Evolutionary conservation across 371 early-diverging fungal genomes (phyloP).

Genomic region (Smittium culicis): DNA sequence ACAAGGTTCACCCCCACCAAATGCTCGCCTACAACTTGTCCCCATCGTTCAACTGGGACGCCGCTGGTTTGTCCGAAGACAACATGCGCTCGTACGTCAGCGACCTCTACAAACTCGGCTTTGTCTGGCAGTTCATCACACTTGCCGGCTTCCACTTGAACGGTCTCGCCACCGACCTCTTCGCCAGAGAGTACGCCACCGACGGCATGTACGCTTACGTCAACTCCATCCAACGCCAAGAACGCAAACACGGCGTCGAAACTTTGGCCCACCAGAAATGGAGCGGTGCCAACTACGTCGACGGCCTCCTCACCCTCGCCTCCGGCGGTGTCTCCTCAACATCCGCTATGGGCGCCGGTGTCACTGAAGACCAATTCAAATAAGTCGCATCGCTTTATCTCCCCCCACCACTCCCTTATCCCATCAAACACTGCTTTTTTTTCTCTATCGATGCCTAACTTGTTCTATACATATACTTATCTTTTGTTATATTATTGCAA

Average conservation of each 20-base stretch:
- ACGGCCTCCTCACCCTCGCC: conserved; percentile 81
- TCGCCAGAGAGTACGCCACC: conserved; percentile 79
- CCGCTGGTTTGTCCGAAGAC: conserved; percentile 82
- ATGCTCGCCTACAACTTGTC: conserved; percentile 90
- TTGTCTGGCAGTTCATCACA: conserved; percentile 97
- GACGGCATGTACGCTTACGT: conserved; percentile 94
- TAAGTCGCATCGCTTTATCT: no score
- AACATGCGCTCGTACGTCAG: conserved; percentile 71
- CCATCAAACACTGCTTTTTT: no score
- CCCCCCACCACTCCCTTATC: no score
- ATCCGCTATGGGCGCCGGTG: conserved; percentile 94
- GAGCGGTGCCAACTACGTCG: conserved; percentile 95
- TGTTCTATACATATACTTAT: no score
- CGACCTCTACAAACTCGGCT: conserved; percentile 81
- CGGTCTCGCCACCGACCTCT: conserved; percentile 52
- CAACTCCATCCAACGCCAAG: conserved; percentile 82
- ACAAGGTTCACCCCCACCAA: conserved; percentile 37
- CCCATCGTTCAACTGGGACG: conserved; percentile 98
- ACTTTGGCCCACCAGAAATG: conserved; percentile 93
- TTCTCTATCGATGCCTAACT: no score
- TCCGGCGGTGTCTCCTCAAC: conserved; percentile 88
- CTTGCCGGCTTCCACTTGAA: conserved; percentile 94
- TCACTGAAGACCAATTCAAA: conserved; percentile 68
- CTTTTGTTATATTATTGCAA: no score
- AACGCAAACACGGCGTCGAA: conserved; percentile 80